Evolutionary conservation across 1,284 basidiomycete genomes (phyloP).

Genomic region (Moesziomyces sp.): DNA sequence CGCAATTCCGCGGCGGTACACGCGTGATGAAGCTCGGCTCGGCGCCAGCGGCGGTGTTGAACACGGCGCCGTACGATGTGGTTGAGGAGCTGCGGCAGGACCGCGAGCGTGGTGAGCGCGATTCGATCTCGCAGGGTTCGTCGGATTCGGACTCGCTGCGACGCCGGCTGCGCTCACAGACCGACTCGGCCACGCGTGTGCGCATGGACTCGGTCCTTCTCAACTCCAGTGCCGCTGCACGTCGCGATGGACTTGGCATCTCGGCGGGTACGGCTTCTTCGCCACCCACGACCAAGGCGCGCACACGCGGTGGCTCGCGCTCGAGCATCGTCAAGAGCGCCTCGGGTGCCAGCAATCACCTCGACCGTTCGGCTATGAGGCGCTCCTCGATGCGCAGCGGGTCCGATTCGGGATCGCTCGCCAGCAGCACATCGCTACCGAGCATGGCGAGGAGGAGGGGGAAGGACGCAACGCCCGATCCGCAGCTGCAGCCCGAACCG

Average conservation of each 20-base stretch:
- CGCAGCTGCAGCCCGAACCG: conserved; percentile 44
- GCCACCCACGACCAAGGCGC: conserved; percentile 12
- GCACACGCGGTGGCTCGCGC: conserved; percentile 14
- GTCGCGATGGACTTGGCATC: conserved; percentile 2
- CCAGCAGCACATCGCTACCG: conserved; percentile 3
- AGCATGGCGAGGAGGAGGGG: background rate
- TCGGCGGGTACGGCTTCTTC: background rate
- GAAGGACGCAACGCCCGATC: conserved; percentile 15
- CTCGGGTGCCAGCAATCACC: conserved; percentile 12
- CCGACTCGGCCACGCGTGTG: conserved; percentile 4
- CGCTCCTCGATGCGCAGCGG: conserved; percentile 5
- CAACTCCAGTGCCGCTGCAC: background rate
- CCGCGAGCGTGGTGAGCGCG: background rate
- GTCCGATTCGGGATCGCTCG: conserved; percentile 6
- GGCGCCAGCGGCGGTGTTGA: conserved; percentile 5
- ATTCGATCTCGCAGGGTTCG: conserved; percentile 22
- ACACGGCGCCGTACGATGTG: background rate
- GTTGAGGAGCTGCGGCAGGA: conserved; percentile 15
- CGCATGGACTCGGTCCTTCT: background rate
- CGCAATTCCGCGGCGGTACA: conserved; percentile 12
- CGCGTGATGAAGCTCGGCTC: conserved; percentile 8
- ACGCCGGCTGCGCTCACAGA: conserved; percentile 5
- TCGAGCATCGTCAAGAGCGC: conserved; percentile 37
- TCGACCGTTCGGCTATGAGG: conserved; percentile 4
- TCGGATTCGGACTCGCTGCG: conserved; percentile 18